These are phyloP conservation scores for Thraustochytrium sp. DNA, from an alignment of 352 stramenopile species.

Conservation along the genomic window DNA sequence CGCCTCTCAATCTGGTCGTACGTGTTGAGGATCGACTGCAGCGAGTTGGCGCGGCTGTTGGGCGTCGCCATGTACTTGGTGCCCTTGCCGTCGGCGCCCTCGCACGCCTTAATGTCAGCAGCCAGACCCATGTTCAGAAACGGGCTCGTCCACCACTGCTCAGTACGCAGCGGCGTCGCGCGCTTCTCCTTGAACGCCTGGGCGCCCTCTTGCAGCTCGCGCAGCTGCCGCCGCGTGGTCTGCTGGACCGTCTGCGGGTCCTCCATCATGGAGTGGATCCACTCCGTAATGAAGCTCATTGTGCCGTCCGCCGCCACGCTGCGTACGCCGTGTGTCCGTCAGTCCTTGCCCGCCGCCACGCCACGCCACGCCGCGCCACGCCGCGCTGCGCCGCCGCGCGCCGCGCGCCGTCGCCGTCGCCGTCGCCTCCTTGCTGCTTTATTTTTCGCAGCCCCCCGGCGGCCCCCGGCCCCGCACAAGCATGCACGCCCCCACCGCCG, in stretches of 20 bases:
- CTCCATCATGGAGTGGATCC: slow-evolving; percentile 28
- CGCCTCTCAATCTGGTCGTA: neutral
- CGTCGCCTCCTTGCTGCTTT: too few relatives aligned
- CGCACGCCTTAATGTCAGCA: neutral
- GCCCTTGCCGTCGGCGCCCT: neutral
- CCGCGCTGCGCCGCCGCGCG: too few relatives aligned
- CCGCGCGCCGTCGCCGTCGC: too few relatives aligned
- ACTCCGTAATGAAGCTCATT: slow-evolving; percentile 38
- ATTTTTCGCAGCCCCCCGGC: too few relatives aligned
- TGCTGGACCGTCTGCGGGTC: neutral
- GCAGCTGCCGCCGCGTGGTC: neutral
- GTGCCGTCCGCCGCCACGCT: too few relatives aligned
- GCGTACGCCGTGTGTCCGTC: too few relatives aligned
- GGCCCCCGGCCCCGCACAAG: too few relatives aligned
- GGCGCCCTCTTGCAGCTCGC: neutral
- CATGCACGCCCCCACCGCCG: too few relatives aligned
- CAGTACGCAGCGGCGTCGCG: neutral
- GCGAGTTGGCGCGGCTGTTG: neutral
- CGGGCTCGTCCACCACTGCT: neutral
- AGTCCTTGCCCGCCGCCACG: too few relatives aligned
- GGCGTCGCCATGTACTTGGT: slow-evolving; percentile 36
- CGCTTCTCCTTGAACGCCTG: neutral
- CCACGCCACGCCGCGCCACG: too few relatives aligned
- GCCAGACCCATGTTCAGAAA: neutral
- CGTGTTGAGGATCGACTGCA: neutral